Evolutionary conservation across 495 filamentous ascomycete genomes (phyloP), one percentile per base, ranked within the genome.

Genomic region (Parachaetomium inaequale): DNA sequence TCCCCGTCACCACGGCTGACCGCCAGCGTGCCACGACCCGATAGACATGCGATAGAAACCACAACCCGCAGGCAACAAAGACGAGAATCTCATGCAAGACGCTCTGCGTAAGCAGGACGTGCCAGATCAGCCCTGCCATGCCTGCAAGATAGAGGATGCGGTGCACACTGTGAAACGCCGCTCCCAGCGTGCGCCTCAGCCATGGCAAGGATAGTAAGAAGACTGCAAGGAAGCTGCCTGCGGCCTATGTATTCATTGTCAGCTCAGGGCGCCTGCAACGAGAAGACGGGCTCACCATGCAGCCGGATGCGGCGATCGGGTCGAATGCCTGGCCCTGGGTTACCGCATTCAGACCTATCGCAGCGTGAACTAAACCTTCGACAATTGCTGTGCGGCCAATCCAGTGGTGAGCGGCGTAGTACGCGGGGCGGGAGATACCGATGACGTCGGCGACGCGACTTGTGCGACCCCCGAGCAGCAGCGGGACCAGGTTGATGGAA

Each of bases 401-500:
- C 52, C 14, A 55, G 52, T 55, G 12, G 36, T 55, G 15, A 17
- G 52, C 52, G 23, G 42, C 36, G 36, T 55, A 55, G 34, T 55
- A 55, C 10, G 15, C 15, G 19, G 52, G 51, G 36, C 52, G 15
- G 52, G 52, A 55, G 12, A 55, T 21, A 1, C 36, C 36, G 34
- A 42, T 55, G 23, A 55, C 23, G 15, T 55, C 52, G 36, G 34
- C 52, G 52, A 55, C 23, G 15, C 23, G 23, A 26, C 34, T 55
- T 55, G 36, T 55, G 10, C 52, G 36, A 11, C 52, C 52, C 23
- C 34, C 36, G 36, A 55, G 52, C 21, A 55, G 32, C 12, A 55
- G 52, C 32, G 23, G 52, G 32, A 55, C 28, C 23, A 55, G 52
- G 52, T 55, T 55, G 23, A 55, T 55, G 15, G 36, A 55, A 55